Conservation (phyloP, 2,329 filamentous ascomycete genomes). For the Bisporella sp. region DNA sequence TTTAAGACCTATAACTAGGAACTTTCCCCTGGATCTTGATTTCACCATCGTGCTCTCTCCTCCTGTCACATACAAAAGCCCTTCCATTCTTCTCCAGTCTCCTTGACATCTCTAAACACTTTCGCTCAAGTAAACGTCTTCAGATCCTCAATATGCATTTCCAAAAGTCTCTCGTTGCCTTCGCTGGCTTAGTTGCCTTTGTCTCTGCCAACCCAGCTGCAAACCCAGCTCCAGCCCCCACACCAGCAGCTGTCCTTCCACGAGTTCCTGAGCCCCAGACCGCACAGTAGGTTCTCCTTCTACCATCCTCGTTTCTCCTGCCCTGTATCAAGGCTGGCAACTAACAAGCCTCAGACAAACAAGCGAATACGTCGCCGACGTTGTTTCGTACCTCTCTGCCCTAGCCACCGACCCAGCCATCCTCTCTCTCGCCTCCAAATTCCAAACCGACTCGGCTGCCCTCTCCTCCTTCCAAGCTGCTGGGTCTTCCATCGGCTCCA, state of each 20-base stretch:
- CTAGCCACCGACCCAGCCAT: slow-evolving; percentile 6
- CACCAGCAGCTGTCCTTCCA: not conserved
- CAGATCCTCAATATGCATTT: no score
- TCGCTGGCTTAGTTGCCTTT: no score
- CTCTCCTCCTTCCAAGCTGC: slow-evolving; percentile 1
- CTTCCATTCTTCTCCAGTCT: no score
- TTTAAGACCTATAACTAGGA: no score
- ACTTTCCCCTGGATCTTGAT: no score
- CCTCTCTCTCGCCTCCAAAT: slow-evolving; percentile 2
- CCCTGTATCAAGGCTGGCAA: not conserved
- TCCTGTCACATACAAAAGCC: no score
- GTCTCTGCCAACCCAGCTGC: no score
- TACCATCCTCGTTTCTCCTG: not conserved
- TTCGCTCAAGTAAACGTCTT: no score
- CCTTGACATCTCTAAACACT: no score
- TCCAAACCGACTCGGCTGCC: slow-evolving; percentile 6
- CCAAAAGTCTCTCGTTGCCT: no score
- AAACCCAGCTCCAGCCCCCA: no score
- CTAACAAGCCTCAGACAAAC: not conserved
- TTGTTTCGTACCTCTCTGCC: slow-evolving; percentile 1
- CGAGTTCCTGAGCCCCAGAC: not conserved
- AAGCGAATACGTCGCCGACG: slow-evolving; percentile 3
- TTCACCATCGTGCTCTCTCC: no score
- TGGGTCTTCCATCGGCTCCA: not conserved
- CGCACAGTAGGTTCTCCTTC: not conserved